Evolutionary conservation across 805 yeast genomes (phyloP), one percentile per base, ranked within the genome.

Genomic region (Kluyveromyces wickerhamii): DNA sequence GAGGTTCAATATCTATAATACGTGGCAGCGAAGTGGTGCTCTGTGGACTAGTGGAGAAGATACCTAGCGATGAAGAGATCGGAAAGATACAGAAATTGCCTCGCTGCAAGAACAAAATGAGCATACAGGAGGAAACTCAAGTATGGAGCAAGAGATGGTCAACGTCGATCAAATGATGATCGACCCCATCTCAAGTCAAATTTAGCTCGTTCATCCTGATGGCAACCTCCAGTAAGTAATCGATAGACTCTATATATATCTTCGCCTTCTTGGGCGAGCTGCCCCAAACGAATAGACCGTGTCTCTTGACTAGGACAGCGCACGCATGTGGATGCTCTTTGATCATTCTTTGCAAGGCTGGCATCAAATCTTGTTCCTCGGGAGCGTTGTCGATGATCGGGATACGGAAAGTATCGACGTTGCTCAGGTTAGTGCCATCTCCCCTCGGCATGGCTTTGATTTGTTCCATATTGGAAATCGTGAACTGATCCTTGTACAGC

Each of bases 221-320:
- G 1, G 92, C 95, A 44, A 88, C 59, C 43, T 84, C 95, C 49
- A 89, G 65, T 42, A 89, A 61, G 54, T 88, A 89, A 51, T 89
- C 96, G 40, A 89, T 75, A 12, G 96, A 94, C 59, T 89, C 97
- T 54, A 87, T 87, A 56, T 82, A 81, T 10, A 89, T 72, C 60
- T 89, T 89, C 32, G 96, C 96, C 60, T 88, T 86, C 83, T 94
- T 82, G 9, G 85, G 83, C 17, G 71, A 75, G 47, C 80, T 85
- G 16, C 96, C 96, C 96, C 96, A 89, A n/a, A 87, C 95, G 54
- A 79, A 89, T 29, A 89, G 79, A 1, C 97, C 97, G 52, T 89
- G 97, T 51, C 96, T 69, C 58, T 95, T 73, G 5, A 89, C 96
- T 35, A 89, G 65, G 1, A 89, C 86, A 0, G 96, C 96, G 2